phyloP scores from a whole-genome alignment of 2,329 filamentous ascomycete genomes.

The Fusarium pseudocircinatum region DNA sequence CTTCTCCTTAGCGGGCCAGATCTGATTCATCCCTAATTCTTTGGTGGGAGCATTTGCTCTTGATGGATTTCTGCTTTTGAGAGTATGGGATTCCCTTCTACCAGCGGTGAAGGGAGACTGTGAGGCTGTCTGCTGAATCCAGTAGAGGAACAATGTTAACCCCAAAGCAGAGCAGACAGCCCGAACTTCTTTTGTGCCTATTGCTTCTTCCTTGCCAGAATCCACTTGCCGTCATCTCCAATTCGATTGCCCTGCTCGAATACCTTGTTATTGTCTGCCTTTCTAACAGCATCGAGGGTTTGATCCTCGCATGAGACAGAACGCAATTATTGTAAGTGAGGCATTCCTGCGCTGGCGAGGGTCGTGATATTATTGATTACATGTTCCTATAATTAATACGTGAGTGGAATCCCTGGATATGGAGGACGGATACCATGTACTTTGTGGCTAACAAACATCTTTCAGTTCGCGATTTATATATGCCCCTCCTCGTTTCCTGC shows the following conservation, averaged over 20 bases:
- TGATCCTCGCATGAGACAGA: neutral
- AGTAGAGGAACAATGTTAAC: neutral
- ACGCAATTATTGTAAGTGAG: neutral
- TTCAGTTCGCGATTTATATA: neutral
- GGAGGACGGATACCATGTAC: neutral
- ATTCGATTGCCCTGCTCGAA: neutral
- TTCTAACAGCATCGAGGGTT: no score
- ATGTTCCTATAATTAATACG: neutral
- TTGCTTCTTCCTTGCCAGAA: no score
- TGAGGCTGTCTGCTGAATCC: neutral
- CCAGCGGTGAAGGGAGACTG: neutral
- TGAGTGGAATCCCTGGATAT: neutral
- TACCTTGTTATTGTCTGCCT: no score
- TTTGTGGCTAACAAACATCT: neutral
- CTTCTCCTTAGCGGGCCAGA: accelerated
- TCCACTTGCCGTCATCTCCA: neutral
- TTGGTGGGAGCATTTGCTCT: accelerated
- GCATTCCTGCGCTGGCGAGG: neutral
- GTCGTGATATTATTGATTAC: no score
- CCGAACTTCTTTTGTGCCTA: no score
- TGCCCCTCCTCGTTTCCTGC: neutral
- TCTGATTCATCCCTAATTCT: neutral
- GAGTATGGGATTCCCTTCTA: neutral
- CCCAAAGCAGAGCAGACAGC: neutral
- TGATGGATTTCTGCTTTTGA: neutral